A percentile compares a stretch with the other conserved stretches of the same genome.
Evolutionary conservation across 805 yeast genomes (phyloP).

Genomic region (Scheffersomyces coipomensis): DNA sequence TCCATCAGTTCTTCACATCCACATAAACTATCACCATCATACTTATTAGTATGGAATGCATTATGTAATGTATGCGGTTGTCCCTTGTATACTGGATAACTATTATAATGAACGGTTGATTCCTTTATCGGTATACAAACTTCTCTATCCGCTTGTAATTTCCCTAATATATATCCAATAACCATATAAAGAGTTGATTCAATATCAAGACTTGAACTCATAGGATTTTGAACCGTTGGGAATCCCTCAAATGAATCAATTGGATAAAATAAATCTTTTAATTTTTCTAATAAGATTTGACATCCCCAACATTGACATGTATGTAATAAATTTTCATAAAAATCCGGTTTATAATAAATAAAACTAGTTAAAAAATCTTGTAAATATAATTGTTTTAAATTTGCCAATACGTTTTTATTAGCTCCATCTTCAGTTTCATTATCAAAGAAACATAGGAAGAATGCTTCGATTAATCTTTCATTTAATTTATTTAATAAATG

Average conservation of each 20-base stretch:
- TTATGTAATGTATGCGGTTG: conserved; percentile 32
- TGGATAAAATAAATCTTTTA: conserved; percentile 21
- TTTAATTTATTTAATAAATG: conserved; percentile 27
- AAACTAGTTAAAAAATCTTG: conserved; percentile 37
- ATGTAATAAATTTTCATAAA: conserved; percentile 31
- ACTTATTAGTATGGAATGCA: conserved; percentile 24
- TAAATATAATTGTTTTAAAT: conserved; percentile 23
- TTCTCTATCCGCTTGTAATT: conserved; percentile 35
- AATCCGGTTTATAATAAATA: conserved; percentile 35
- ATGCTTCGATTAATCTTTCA: conserved; percentile 35
- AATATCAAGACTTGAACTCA: conserved; percentile 9
- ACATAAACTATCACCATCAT: conserved; percentile 14
- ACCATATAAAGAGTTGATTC: conserved; percentile 29
- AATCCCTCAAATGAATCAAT: conserved; percentile 6
- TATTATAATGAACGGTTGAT: conserved; percentile 16
- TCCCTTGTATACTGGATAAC: conserved; percentile 34
- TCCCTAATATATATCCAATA: conserved; percentile 31
- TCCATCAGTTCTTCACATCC: conserved; percentile 14
- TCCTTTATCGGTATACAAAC: conserved; percentile 34
- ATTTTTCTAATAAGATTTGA: conserved; percentile 20
- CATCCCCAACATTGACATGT: conserved; percentile 39
- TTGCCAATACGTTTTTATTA: conserved; percentile 8
- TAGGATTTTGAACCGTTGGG: background rate
- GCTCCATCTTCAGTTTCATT: conserved; percentile 4
- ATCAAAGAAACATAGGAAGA: conserved; percentile 24